Evolutionary conservation across 768 basidiomycete species (phyloP).

Genomic region (Phaeotremella skinneri): DNA sequence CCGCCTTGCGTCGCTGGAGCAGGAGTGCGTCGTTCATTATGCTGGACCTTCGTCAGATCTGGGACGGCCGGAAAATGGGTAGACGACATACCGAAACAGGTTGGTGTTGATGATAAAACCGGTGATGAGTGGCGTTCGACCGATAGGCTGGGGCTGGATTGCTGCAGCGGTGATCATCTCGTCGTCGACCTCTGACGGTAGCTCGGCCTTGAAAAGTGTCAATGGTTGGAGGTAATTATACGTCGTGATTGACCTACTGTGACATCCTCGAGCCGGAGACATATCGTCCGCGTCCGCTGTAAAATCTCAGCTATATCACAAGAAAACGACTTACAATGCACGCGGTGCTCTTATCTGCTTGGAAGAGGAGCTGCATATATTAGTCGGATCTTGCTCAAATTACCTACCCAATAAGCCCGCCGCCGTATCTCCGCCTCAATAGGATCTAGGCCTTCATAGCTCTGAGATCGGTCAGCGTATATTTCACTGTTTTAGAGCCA

Average conservation of each 20-base stretch:
- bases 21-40: conserved; percentile 38
- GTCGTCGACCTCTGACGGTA: conserved; percentile 47
- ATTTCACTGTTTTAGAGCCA: not conserved
- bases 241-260: conserved; percentile 6
- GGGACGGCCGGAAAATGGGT: conserved; percentile 1
- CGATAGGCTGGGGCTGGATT: conserved; percentile 34
- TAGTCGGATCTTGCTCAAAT: conserved; percentile 40
- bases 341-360: conserved; percentile 69
- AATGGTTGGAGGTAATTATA: conserved; percentile 3
- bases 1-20: conserved; percentile 33
- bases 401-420: conserved; percentile 56
- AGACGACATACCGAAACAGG: conserved; percentile 34
- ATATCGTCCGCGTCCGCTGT: conserved; percentile 37
- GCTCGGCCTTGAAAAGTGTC: not conserved
- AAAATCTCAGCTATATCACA: conserved; percentile 5
- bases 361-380: conserved; percentile 78
- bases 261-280: conserved; percentile 69
- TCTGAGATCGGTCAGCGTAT: conserved; percentile 6
- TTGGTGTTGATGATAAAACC: conserved; percentile 44
- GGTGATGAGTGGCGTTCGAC: conserved; percentile 36
- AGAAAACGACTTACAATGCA: conserved; percentile 22
- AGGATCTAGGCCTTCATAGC: conserved; percentile 70
- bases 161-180: conserved; percentile 41
- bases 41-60: conserved; percentile 19
- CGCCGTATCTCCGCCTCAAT: conserved; percentile 88